Evolutionary conservation across 441 rosid species (phyloP), one percentile per base, ranked within the genome.

Genomic region (Erodium texanum): DNA sequence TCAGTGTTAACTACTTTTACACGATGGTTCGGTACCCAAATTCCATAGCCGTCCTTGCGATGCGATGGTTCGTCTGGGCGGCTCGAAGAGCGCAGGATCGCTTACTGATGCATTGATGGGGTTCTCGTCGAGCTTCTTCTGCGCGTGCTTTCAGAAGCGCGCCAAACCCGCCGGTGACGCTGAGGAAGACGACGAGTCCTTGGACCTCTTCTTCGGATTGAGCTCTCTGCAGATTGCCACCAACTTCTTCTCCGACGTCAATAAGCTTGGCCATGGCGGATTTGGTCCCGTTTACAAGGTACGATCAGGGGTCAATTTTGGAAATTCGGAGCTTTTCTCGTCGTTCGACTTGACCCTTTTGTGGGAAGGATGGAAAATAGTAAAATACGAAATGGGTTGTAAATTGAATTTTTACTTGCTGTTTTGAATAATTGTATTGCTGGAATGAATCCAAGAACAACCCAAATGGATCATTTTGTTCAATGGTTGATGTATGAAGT

Each of bases 241-340:
- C 64, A 85, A 78, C 68, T 87, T 68, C 67, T 92, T 92, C 86
- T 89, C 93, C 64, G 91, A 89, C 8, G 74, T 79, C 69, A 86
- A 88, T 68, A 84, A 66, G 78, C 89, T 92, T 24, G 98, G 98
- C 43, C 94, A 84, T 41, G 98, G 98, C 45, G 98, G 98, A 20
- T 92, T 89, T 70, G 98, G 98, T 62, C 96, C 96, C 43, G 98
- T 92, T 72, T 89, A 72, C 87, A 92, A 85, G 89, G 98, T 85
- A 74, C 24, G 69, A 10, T 41, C 45, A 2, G 48, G 48, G 48
- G 48, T 10, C 48, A 11, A 41, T 41, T 41, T 41, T 10, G 48
- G 48, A 3, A 41, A 0, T 41, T 12, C 2, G 15, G 48, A 11
- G 8, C 15, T 10, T 41, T 41, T 41, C 48, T 9, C 48, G 14